A percentile compares a stretch with the other conserved stretches of the same genome.
Conservation (phyloP, 2,329 filamentous ascomycete species). For the Colletotrichum australisinense region DNA sequence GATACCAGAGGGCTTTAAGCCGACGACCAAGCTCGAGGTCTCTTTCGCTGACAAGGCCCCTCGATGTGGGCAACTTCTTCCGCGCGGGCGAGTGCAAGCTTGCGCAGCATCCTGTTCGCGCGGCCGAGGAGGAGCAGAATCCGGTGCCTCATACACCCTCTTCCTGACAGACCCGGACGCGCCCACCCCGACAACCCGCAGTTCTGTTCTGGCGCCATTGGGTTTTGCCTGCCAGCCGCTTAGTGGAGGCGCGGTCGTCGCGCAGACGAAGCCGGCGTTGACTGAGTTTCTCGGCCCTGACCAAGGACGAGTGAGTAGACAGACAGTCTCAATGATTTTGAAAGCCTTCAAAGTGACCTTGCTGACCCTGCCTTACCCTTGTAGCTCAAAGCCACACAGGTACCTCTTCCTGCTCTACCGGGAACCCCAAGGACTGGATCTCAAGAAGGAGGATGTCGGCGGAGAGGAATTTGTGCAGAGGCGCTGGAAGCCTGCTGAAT, state of each 20-base stretch:
- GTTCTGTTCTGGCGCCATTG: conserved; percentile 67
- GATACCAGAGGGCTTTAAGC: conserved; percentile 55
- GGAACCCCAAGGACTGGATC: conserved; percentile 48
- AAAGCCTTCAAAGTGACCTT: background rate
- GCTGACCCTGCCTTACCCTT: background rate
- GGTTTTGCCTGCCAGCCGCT: conserved; percentile 54
- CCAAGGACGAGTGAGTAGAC: conserved; percentile 56
- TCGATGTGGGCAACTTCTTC: conserved; percentile 53
- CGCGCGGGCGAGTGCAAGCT: conserved; percentile 50
- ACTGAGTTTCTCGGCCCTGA: conserved; percentile 58
- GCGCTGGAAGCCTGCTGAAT: conserved; percentile 53
- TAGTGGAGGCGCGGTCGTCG: conserved; percentile 39
- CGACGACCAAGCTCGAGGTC: conserved; percentile 52
- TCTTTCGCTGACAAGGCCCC: conserved; percentile 46
- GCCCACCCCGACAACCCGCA: conserved; percentile 65
- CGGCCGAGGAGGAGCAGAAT: conserved; percentile 45
- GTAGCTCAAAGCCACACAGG: conserved; percentile 59
- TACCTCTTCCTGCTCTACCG: conserved; percentile 59
- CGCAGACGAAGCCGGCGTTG: conserved; percentile 46
- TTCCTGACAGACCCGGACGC: conserved; percentile 66
- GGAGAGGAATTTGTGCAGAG: conserved; percentile 59
- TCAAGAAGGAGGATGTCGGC: conserved; percentile 55
- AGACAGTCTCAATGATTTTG: background rate
- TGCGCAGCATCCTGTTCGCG: conserved; percentile 49
- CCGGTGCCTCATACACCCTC: conserved; percentile 54